Evolutionary conservation across 306 rosid genomes (phyloP).

Genomic region (Carpinus fangiana): DNA sequence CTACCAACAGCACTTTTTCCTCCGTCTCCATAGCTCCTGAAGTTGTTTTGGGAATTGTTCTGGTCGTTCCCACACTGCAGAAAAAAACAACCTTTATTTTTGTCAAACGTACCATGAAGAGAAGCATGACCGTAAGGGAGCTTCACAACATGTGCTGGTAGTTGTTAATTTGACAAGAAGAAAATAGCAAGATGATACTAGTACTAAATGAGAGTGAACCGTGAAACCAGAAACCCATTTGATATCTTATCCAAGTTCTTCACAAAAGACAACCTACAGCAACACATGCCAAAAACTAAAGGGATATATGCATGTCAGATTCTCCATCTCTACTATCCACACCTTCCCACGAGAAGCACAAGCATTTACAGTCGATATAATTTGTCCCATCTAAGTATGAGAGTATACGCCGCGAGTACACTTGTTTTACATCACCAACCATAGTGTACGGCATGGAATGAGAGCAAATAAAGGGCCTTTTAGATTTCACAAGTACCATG

Average conservation of each 20-base stretch:
- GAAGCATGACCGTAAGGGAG: too few relatives aligned
- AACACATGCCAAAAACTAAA: background rate
- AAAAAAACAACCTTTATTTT: too few relatives aligned
- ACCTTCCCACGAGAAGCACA: background rate
- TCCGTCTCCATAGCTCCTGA: too few relatives aligned
- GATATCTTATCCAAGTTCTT: background rate
- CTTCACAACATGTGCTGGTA: background rate
- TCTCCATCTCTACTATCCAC: background rate
- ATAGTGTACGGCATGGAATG: background rate
- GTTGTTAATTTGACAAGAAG: background rate
- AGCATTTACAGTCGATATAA: background rate
- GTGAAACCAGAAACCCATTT: background rate
- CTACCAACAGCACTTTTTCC: too few relatives aligned
- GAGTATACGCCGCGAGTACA: background rate
- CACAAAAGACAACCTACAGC: too few relatives aligned
- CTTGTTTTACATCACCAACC: background rate
- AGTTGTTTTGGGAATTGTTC: too few relatives aligned
- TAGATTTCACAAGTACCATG: too few relatives aligned
- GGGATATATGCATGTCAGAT: background rate
- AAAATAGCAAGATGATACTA: background rate
- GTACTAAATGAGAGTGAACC: background rate
- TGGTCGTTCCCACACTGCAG: too few relatives aligned
- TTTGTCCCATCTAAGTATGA: background rate
- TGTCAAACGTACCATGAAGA: too few relatives aligned
- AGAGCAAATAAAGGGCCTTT: too few relatives aligned